phyloP scores from a whole-genome alignment of 805 yeast species.

The Lipomyces japonicus region DNA sequence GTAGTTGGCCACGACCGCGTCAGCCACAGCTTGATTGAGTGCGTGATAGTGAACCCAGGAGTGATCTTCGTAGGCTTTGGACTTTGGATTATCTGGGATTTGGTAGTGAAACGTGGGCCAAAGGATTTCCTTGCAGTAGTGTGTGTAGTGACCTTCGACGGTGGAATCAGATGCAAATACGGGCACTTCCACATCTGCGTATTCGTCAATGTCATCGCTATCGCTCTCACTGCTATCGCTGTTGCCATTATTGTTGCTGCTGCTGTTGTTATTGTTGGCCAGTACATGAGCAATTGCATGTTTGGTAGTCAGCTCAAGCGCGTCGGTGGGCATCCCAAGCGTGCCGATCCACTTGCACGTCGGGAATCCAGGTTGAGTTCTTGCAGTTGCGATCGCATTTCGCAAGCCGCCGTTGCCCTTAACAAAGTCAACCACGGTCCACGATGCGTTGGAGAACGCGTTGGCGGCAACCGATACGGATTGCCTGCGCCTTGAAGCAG shows the following conservation, averaged over 20 bases:
- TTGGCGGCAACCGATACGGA: slow-evolving; percentile 11
- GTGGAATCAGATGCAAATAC: slow-evolving; percentile 73
- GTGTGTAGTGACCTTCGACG: slow-evolving; percentile 85
- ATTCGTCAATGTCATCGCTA: slow-evolving; percentile 38
- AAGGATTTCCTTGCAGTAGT: slow-evolving; percentile 86
- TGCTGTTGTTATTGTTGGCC: too few species aligned
- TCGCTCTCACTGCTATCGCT: too few species aligned
- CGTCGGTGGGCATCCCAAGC: slow-evolving; percentile 85
- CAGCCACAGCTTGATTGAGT: slow-evolving; percentile 77
- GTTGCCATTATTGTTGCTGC: too few species aligned
- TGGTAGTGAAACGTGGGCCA: slow-evolving; percentile 97
- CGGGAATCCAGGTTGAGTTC: slow-evolving; percentile 36
- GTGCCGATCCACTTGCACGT: slow-evolving; percentile 79
- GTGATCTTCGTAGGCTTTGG: slow-evolving; percentile 92
- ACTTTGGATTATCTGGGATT: slow-evolving; percentile 90
- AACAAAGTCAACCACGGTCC: slow-evolving; percentile 64
- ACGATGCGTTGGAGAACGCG: slow-evolving; percentile 42
- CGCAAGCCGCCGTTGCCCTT: slow-evolving; percentile 86
- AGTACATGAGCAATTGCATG: slow-evolving; percentile 47
- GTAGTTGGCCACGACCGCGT: slow-evolving; percentile 63
- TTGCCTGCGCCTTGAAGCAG: too few species aligned
- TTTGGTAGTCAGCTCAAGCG: slow-evolving; percentile 56
- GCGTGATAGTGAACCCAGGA: slow-evolving; percentile 82
- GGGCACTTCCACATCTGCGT: slow-evolving; percentile 57
- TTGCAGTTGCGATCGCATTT: slow-evolving; percentile 72